phyloP scores from a whole-genome alignment of 352 stramenopile genomes.

The Phytopythium oedochilum region DNA sequence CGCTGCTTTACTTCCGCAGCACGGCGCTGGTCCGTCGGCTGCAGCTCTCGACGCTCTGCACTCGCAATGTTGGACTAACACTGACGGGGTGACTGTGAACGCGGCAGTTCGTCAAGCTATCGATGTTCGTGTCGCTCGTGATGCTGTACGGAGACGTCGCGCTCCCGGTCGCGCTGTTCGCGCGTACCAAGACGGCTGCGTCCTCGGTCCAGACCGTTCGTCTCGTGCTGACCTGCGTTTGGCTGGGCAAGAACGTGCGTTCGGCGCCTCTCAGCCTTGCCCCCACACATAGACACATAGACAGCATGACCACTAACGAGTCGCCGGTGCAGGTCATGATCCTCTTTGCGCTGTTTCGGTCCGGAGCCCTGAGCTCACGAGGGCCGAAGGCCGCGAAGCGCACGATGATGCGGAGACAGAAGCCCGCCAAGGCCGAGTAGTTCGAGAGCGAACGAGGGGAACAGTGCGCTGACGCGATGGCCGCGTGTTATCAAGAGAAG shows the following conservation, averaged over 20 bases:
- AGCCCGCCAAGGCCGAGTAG: conserved; percentile 11
- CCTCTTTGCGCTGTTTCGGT: conserved; percentile 29
- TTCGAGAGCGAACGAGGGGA: neutral
- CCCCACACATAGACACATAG: too few relatives aligned
- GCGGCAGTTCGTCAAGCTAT: conserved; percentile 49
- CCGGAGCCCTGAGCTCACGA: conserved; percentile 15
- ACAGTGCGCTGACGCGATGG: neutral
- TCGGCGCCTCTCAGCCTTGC: neutral
- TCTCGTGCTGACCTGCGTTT: conserved; percentile 31
- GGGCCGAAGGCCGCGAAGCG: neutral
- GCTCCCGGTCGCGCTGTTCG: conserved; percentile 25
- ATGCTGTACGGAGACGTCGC: conserved; percentile 58
- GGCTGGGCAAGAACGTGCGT: conserved; percentile 33
- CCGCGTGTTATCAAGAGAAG: neutral
- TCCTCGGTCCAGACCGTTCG: conserved; percentile 10
- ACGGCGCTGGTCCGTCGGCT: conserved; percentile 31
- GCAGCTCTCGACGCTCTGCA: too few relatives aligned
- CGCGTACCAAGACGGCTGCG: conserved; percentile 4
- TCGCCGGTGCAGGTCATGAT: conserved; percentile 33
- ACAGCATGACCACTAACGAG: too few relatives aligned
- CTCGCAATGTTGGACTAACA: neutral
- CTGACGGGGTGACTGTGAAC: neutral
- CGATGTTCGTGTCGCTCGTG: conserved; percentile 48
- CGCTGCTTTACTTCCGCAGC: conserved; percentile 65
- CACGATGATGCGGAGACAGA: neutral